Conservation (phyloP, 257 asterid species). For the Nicotiana sylvestris region DNA sequence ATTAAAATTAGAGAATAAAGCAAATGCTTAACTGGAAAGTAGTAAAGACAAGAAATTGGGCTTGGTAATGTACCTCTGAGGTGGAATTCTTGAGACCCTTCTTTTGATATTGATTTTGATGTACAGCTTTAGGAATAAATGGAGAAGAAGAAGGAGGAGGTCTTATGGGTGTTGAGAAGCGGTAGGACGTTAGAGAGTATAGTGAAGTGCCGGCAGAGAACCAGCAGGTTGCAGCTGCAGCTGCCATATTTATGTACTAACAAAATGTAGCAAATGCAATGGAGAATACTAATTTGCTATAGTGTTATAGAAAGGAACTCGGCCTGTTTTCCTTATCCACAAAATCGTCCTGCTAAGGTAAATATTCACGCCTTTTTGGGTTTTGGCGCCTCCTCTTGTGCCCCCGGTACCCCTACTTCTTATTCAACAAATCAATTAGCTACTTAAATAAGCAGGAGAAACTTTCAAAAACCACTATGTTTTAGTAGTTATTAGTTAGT, state of each 20-base stretch:
- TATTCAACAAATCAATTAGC: too few species aligned
- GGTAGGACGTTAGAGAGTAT: not conserved
- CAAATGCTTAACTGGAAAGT: not conserved
- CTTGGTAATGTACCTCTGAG: not conserved
- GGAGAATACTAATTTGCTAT: not conserved
- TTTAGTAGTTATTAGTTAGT: too few species aligned
- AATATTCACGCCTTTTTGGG: not conserved
- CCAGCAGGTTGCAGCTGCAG: slow-evolving; percentile 8
- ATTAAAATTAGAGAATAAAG: too few species aligned
- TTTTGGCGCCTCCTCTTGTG: too few species aligned
- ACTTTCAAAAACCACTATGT: too few species aligned
- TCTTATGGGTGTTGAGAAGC: not conserved
- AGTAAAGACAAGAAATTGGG: not conserved
- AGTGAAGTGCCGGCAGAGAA: not conserved
- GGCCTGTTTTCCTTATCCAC: slow-evolving; percentile 1
- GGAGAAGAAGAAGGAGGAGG: not conserved
- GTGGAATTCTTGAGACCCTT: not conserved
- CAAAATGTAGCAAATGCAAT: not conserved
- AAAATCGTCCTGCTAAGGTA: not conserved
- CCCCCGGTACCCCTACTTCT: too few species aligned
- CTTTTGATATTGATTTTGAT: not conserved
- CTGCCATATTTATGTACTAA: not conserved
- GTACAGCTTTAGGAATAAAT: not conserved
- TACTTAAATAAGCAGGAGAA: too few species aligned
- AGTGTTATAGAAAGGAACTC: not conserved